A percentile compares a stretch with the other conserved stretches of the same genome.
phyloP scores from a whole-genome alignment of 768 basidiomycete species.

The Ramaria rubella region DNA sequence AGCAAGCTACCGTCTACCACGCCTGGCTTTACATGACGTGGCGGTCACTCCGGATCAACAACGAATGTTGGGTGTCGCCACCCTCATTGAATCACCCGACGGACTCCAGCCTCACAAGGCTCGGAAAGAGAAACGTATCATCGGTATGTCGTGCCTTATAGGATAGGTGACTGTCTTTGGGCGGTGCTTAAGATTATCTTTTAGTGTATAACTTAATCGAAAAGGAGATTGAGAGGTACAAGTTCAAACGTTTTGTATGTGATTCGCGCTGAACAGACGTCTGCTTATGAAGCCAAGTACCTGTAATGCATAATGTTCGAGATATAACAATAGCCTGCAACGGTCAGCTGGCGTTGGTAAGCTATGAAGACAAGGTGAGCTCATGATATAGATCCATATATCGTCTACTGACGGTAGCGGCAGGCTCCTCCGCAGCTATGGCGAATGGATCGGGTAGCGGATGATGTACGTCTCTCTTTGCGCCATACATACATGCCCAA shows the following conservation, averaged over 20 bases:
- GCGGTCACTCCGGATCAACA: constrained; percentile 61
- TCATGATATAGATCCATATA: not conserved
- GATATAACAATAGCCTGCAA: constrained; percentile 59
- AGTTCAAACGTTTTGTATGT: constrained; percentile 1
- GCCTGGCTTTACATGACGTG: constrained; percentile 63
- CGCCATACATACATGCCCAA: constrained; percentile 75
- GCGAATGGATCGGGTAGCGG: constrained; percentile 16
- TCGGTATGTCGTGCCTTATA: constrained; percentile 40
- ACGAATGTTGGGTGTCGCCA: constrained; percentile 62
- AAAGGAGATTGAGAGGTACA: constrained; percentile 62
- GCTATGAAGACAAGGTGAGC: constrained; percentile 67
- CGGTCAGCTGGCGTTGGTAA: constrained; percentile 58
- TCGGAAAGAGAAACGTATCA: constrained; percentile 63
- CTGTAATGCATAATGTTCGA: constrained; percentile 65
- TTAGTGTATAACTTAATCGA: constrained; percentile 62
- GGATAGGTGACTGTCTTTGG: not conserved
- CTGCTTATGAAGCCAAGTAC: constrained; percentile 48
- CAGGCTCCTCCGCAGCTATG: constrained; percentile 23
- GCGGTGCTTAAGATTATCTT: too few species aligned
- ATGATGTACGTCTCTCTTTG: constrained; percentile 27
- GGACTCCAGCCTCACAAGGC: constrained; percentile 67
- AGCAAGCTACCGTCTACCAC: constrained; percentile 51
- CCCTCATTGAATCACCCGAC: constrained; percentile 52
- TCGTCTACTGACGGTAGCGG: not conserved
- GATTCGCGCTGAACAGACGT: not conserved